These are phyloP conservation scores for Trametes cingulata DNA, from an alignment of 768 basidiomycete genomes.

Conservation along the genomic window DNA sequence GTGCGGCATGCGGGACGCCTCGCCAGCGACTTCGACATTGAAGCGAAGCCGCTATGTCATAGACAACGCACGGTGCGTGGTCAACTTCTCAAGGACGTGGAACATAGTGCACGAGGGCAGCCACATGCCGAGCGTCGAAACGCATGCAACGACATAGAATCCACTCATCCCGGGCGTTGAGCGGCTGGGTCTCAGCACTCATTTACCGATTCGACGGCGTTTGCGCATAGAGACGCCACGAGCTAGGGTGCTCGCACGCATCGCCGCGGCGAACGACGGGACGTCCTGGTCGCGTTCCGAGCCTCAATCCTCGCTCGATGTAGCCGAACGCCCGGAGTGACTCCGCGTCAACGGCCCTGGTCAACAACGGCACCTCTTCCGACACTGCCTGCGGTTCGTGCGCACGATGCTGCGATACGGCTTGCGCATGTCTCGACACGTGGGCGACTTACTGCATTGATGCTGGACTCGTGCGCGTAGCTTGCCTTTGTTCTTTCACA, in stretches of 20 bases:
- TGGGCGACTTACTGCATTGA: not conserved
- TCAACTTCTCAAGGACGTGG: conserved; percentile 20
- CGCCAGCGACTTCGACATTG: conserved; percentile 13
- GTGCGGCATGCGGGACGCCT: conserved; percentile 3
- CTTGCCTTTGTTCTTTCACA: conserved; percentile 3
- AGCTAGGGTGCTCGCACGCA: conserved; percentile 15
- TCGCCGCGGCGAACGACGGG: conserved; percentile 15
- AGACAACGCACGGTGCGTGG: conserved; percentile 11
- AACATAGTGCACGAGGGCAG: conserved; percentile 12
- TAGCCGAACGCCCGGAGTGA: not conserved
- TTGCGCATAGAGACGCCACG: conserved; percentile 4
- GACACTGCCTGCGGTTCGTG: conserved; percentile 5
- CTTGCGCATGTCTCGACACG: conserved; percentile 11
- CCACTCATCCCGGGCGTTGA: conserved; percentile 9
- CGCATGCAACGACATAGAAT: conserved; percentile 14
- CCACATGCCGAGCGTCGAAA: conserved; percentile 14
- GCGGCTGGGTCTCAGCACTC: conserved; percentile 12
- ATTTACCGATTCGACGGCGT: conserved; percentile 12
- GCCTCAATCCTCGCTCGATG: not conserved
- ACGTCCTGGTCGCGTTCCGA: conserved; percentile 6
- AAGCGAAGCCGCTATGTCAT: conserved; percentile 13
- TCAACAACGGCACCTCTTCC: conserved; percentile 1
- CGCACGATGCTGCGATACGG: conserved; percentile 11
- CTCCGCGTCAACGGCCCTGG: not conserved
- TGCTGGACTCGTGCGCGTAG: conserved; percentile 1